These are phyloP conservation scores for Aureobasidium sp. DNA, from an alignment of 2,329 filamentous ascomycete genomes.

Conservation along the genomic window DNA sequence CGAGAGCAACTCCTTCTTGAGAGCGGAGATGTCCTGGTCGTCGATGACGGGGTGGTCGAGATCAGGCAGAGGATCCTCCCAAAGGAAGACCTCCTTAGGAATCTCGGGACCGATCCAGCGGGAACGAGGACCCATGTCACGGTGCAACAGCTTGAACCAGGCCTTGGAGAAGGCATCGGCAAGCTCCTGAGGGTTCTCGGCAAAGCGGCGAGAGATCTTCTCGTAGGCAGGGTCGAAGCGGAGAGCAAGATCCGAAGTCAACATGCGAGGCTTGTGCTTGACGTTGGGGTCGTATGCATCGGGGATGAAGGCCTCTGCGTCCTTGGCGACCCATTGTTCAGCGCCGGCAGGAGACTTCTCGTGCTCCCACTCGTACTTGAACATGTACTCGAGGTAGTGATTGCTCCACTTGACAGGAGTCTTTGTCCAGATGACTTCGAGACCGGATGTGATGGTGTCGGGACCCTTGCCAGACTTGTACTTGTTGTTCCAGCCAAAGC, in stretches of 20 bases:
- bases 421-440: conserved; percentile 74
- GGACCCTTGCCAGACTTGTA: conserved; percentile 60
- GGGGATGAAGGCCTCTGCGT: conserved; percentile 59
- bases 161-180: conserved; percentile 63
- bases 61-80: conserved; percentile 67
- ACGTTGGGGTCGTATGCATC: conserved; percentile 62
- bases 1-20: conserved; percentile 63
- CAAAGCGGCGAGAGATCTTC: conserved; percentile 67
- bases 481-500: conserved; percentile 65
- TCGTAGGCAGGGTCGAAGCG: conserved; percentile 65
- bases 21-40: conserved; percentile 53
- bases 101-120: conserved; percentile 71
- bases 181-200: conserved; percentile 61
- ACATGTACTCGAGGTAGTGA: conserved; percentile 67
- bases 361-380: conserved; percentile 71
- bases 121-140: conserved; percentile 65
- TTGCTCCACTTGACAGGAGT: conserved; percentile 72
- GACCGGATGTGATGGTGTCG: conserved; percentile 66
- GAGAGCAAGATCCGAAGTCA: conserved; percentile 67
- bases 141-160: conserved; percentile 80
- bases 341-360: conserved; percentile 69
- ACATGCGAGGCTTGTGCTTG: conserved; percentile 70
- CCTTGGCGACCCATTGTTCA: conserved; percentile 70
- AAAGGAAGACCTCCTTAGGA: conserved; percentile 60
- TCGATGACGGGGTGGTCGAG: conserved; percentile 52